Base-by-base conservation (phyloP, 1,284 basidiomycete species). In the Ceratobasidium theobromae region DNA sequence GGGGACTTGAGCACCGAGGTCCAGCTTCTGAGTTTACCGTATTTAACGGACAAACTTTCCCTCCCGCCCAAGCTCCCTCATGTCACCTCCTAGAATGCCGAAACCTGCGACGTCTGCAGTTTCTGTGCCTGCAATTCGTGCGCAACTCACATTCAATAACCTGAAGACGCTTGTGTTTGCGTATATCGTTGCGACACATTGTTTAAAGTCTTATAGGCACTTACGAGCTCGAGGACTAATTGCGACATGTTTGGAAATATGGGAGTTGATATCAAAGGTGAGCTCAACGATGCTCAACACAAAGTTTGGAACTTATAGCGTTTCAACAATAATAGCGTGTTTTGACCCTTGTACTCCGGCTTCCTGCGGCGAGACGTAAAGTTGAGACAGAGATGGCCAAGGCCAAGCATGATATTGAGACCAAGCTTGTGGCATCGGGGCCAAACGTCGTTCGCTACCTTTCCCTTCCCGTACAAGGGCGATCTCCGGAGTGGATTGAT, bases 401-500 rank as follows among this genome's bases (percentile, higher is more conserved):
- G 72, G 86, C 87, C 0, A 84, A 81, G 64, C 73, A 80, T 2
- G 83, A 88, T 30, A 84, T 95, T 23, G 84, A 89, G 70, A 78
- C 79, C 66, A 86, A 86, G 73, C 81, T 98, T 41, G 81, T 87
- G 27, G 88, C 83, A 0, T 82, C 82, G 72, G 88, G 80, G 12
- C 80, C 80, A 9, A 78, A 79, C 25, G 82, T 91, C 4, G 79
- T 82, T 3, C 81, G 87, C 5, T 83, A 90, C 73, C 79, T 89
- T 1, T 72, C 83, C 1, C 77, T 97, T 1, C 93, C 94, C 0
- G 76, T 78, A 0, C 74, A 85, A 32, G 92, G 94, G 1, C 81
- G 86, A 69, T 79, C 85, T 0, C 70, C 82, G n/a, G 87, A 89
- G 67, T 92, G 91, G 89, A 87, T 96, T 67, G 73, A 87, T 18